Base-by-base conservation (phyloP, 148 eudicot species). In the Oxyria digyna region DNA sequence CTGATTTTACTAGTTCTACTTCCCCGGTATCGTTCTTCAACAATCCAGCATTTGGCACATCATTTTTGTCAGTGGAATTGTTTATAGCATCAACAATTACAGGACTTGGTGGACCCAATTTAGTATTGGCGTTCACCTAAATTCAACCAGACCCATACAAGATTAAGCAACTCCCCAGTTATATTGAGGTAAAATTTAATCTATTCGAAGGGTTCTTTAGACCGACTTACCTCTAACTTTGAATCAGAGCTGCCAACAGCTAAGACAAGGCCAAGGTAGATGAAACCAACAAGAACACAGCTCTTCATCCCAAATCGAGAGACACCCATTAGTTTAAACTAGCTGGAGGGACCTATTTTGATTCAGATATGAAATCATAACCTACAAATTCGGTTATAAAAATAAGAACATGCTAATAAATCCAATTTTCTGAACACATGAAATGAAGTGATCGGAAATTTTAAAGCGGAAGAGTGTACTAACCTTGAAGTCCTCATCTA, bases 1-100 rank as follows among this genome's bases (percentile, higher is more conserved):
- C 74, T 26, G 42, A 71, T 59, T 42, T 68, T 32, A n/a, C n/a
- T n/a, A n/a, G n/a, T n/a, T 29, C 73, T 31, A 66, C 45, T 72
- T 70, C 59, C 42, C 33, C 68, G 62, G 52, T 65, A 32, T 70
- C 79, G 57, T 74, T 70, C 55, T 78, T 72, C 46, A 57, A 65
- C 29, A 32, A 31, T 31, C 41, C 67, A 31, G 67, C 9, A 31
- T 63, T 63, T 7, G 23, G 31, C 9, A 24, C 41, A 41, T 23
- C 69, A 37, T 9, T 41, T 37, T 66, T 37, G 12, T 18, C 69
- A 66, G 69, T 66, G 69, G 69, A 66, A 66, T 41, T 66, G 27
- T 9, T 66, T 66, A 20, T 21, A 66, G 27, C 15, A 37, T 66
- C 46, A 66, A 41, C 69, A 41, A 21, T 26, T 31, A 59, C 65